Percentiles rank a stretch among this genome's conserved stretches.
phyloP scores from a whole-genome alignment of 257 asterid species.

The Jasminum sambac region DNA sequence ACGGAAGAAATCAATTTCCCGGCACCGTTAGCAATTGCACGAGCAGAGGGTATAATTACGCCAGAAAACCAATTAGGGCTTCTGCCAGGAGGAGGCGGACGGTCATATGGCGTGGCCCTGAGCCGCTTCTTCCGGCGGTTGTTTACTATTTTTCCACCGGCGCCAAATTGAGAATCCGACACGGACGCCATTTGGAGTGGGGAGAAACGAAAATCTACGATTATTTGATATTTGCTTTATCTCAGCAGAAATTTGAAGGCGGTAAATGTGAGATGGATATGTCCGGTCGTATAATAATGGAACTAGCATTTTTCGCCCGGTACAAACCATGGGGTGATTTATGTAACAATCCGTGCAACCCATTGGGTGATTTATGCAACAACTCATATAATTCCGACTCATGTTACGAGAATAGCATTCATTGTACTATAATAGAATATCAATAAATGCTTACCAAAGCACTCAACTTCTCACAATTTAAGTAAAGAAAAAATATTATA shows the following conservation, averaged over 20 bases:
- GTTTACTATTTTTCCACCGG: slow-evolving; percentile 46
- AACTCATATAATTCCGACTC: no score
- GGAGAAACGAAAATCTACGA: not conserved
- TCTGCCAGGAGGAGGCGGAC: slow-evolving; percentile 32
- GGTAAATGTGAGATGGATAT: no score
- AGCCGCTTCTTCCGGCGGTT: slow-evolving; percentile 31
- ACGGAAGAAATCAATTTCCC: slow-evolving; percentile 59
- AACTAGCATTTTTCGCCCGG: no score
- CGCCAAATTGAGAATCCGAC: slow-evolving; percentile 21
- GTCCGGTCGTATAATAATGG: no score
- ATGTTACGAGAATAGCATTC: no score
- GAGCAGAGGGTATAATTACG: slow-evolving; percentile 36
- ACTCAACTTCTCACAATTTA: no score
- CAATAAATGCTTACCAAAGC: no score
- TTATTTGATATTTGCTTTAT: not conserved
- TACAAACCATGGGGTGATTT: no score
- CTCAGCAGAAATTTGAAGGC: not conserved
- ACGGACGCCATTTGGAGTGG: slow-evolving; percentile 16
- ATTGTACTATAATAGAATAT: no score
- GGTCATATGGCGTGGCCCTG: slow-evolving; percentile 41
- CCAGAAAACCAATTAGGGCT: slow-evolving; percentile 40
- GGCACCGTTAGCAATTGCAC: slow-evolving; percentile 66
- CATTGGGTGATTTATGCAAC: no score
- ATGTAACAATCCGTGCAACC: no score
- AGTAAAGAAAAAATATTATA: no score